A percentile compares a stretch with the other conserved stretches of the same genome.
Conservation (phyloP, 495 filamentous ascomycete species). For the Hypomontagnella monticulosa region DNA sequence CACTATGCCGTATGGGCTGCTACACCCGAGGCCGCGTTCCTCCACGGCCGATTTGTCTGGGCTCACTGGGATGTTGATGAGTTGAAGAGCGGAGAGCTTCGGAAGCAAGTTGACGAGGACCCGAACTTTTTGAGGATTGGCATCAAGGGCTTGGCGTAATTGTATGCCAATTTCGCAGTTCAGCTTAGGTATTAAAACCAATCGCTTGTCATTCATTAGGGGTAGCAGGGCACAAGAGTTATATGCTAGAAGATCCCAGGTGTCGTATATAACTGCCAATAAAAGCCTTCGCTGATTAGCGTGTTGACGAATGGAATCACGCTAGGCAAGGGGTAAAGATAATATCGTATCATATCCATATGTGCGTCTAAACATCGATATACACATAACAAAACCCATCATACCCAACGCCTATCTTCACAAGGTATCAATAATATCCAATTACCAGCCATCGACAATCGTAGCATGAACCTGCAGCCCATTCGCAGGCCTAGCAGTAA, state of each 20-base stretch:
- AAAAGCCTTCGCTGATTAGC: too few species aligned
- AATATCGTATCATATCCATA: too few species aligned
- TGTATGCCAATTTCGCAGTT: too few species aligned
- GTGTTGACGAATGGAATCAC: too few species aligned
- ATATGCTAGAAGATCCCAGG: too few species aligned
- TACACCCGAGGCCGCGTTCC: slow-evolving; percentile 59
- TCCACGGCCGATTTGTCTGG: slow-evolving; percentile 61
- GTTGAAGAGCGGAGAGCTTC: slow-evolving; percentile 47
- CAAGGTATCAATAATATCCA: neutral
- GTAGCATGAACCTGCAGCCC: slow-evolving; percentile 71
- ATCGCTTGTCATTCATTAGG: too few species aligned
- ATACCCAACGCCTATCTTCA: slow-evolving; percentile 30
- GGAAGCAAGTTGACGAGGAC: slow-evolving; percentile 50
- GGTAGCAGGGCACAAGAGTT: too few species aligned
- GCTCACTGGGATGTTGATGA: slow-evolving; percentile 66
- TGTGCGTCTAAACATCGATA: neutral
- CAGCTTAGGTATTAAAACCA: too few species aligned
- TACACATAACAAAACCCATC: slow-evolving; percentile 52
- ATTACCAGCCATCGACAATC: slow-evolving; percentile 71
- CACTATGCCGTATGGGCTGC: slow-evolving; percentile 62
- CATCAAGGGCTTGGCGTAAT: slow-evolving; percentile 43
- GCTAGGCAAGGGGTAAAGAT: too few species aligned
- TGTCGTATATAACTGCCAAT: too few species aligned
- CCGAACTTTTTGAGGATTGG: slow-evolving; percentile 41
- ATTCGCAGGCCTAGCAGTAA: slow-evolving; percentile 71